A percentile compares a stretch with the other conserved stretches of the same genome.
These are phyloP conservation scores for Glaciozyma martinii DNA, from an alignment of 768 basidiomycete genomes.

Conservation along the genomic window DNA sequence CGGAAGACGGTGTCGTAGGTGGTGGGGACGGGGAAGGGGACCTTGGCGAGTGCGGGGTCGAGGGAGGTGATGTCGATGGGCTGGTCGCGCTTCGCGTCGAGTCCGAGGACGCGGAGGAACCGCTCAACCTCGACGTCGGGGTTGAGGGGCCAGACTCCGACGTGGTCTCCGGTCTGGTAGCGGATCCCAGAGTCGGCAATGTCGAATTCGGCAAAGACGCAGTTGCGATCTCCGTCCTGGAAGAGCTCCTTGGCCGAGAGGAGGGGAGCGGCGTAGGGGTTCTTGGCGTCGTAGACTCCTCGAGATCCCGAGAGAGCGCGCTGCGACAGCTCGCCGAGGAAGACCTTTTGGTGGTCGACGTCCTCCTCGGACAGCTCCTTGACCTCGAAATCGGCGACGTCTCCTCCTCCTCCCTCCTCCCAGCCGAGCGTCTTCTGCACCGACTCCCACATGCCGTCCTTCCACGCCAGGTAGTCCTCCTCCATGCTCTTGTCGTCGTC, in stretches of 20 bases:
- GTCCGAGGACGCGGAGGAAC: constrained; percentile 73
- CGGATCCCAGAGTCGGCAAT: constrained; percentile 91
- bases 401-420: constrained; percentile 93
- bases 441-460: constrained; percentile 91
- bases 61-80: constrained; percentile 92
- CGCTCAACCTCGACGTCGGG: constrained; percentile 84
- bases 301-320: constrained; percentile 86
- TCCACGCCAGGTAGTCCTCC: constrained; percentile 99
- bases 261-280: constrained; percentile 85
- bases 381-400: constrained; percentile 86
- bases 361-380: constrained; percentile 57
- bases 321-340: constrained; percentile 90
- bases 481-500: constrained; percentile 99
- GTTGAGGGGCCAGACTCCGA: constrained; percentile 95
- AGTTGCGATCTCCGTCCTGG: constrained; percentile 67
- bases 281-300: constrained; percentile 96
- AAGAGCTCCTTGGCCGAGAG: constrained; percentile 73
- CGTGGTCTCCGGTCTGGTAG: constrained; percentile 98
- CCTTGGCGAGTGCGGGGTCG: constrained; percentile 93
- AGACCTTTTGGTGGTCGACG: constrained; percentile 72
- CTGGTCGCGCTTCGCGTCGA: constrained; percentile 67
- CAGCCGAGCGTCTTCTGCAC: constrained; percentile 74
- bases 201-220: constrained; percentile 86
- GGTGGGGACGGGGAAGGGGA: constrained; percentile 95
- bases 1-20: constrained; percentile 87